Conservation (phyloP, 805 yeast species). For the Wickerhamiella domercqiae region DNA sequence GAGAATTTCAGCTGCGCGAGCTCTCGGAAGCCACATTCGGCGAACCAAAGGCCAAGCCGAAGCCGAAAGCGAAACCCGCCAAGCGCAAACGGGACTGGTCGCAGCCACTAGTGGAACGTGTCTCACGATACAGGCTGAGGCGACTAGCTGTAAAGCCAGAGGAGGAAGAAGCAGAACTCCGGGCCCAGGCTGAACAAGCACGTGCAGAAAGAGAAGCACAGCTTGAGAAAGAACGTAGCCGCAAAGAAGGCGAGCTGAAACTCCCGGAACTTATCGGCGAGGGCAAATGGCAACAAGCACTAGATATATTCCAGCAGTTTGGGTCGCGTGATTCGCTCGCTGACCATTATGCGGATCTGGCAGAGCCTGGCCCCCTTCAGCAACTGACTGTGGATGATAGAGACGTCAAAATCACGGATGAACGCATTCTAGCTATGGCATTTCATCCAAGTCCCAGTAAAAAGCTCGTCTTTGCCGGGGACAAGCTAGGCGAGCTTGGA, state of each 20-base stretch:
- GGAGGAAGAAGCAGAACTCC: slow-evolving; percentile 18
- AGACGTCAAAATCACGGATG: slow-evolving; percentile 48
- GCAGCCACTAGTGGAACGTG: slow-evolving; percentile 8
- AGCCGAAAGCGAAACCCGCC: slow-evolving; percentile 13
- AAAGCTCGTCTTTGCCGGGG: slow-evolving; percentile 68
- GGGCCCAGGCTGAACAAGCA: slow-evolving; percentile 16
- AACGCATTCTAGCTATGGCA: slow-evolving; percentile 55
- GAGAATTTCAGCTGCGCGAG: slow-evolving; percentile 51
- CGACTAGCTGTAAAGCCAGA: slow-evolving; percentile 20
- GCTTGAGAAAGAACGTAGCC: slow-evolving; percentile 20
- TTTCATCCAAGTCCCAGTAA: slow-evolving; percentile 62
- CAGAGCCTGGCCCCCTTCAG: slow-evolving; percentile 36
- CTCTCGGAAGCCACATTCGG: slow-evolving; percentile 38
- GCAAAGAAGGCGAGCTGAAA: slow-evolving; percentile 31
- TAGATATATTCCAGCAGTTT: slow-evolving; percentile 18
- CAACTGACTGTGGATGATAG: slow-evolving; percentile 43
- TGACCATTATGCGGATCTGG: slow-evolving; percentile 34
- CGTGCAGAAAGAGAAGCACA: slow-evolving; percentile 18
- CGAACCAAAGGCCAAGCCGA: slow-evolving; percentile 28
- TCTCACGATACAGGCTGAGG: slow-evolving; percentile 34
- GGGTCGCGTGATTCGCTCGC: slow-evolving; percentile 23
- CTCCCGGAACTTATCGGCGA: slow-evolving; percentile 21
- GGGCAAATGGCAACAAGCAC: slow-evolving; percentile 27
- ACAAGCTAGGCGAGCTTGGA: slow-evolving; percentile 73
- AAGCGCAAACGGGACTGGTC: slow-evolving; percentile 8